Conservation (phyloP, 495 filamentous ascomycete species). For the Lentithecium fluviatile region DNA sequence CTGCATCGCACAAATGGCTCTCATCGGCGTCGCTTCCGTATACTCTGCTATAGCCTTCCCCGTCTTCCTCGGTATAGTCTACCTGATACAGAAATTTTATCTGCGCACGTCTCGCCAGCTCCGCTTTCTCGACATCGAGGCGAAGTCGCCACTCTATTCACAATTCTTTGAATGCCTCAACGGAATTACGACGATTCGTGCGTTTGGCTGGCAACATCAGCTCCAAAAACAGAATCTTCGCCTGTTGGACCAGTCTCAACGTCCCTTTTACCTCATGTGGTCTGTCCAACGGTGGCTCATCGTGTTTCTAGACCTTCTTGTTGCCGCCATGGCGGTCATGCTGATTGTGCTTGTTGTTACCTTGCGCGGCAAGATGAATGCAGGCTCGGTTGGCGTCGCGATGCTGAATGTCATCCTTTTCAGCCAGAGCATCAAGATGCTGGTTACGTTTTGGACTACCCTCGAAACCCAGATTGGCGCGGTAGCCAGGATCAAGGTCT, state of each 20-base stretch:
- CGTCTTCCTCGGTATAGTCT: slow-evolving; percentile 25
- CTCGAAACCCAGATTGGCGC: slow-evolving; percentile 57
- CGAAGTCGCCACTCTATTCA: slow-evolving; percentile 48
- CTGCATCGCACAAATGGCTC: slow-evolving; percentile 1
- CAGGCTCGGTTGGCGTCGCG: slow-evolving; percentile 38
- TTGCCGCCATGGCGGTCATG: slow-evolving; percentile 42
- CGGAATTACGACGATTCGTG: slow-evolving; percentile 47
- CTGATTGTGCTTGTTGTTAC: too few relatives aligned
- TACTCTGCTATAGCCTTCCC: background rate
- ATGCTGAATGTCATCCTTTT: slow-evolving; percentile 46
- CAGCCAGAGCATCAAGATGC: slow-evolving; percentile 39
- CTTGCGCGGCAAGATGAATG: too few relatives aligned
- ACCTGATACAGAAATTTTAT: slow-evolving; percentile 54
- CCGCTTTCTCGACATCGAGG: slow-evolving; percentile 57
- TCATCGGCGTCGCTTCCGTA: background rate
- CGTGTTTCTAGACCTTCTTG: slow-evolving; percentile 45
- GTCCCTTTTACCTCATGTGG: slow-evolving; percentile 49
- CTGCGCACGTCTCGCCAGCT: slow-evolving; percentile 59
- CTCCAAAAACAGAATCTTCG: slow-evolving; percentile 18
- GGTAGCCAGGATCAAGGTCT: slow-evolving; percentile 47
- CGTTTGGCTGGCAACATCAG: slow-evolving; percentile 43
- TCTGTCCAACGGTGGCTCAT: slow-evolving; percentile 50
- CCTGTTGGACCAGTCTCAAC: slow-evolving; percentile 45
- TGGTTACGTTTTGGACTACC: slow-evolving; percentile 48
- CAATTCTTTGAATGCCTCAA: slow-evolving; percentile 48